phyloP scores from a whole-genome alignment of 2,329 filamentous ascomycete species.

The Aspergillus ochraceoroseus region DNA sequence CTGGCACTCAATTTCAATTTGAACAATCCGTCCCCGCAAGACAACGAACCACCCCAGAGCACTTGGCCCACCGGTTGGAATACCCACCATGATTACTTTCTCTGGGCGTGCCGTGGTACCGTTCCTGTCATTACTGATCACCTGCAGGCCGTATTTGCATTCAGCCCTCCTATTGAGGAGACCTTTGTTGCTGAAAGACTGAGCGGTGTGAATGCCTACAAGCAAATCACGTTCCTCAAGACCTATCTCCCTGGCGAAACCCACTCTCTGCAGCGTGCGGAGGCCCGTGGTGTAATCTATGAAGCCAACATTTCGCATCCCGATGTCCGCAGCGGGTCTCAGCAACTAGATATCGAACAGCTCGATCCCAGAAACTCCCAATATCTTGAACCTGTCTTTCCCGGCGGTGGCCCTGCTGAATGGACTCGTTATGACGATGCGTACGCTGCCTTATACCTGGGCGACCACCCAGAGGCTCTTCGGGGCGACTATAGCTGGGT shows the following conservation, averaged over 20 bases:
- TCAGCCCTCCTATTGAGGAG: constrained; percentile 12
- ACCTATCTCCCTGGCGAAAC: constrained; percentile 17
- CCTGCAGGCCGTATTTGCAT: constrained; percentile 14
- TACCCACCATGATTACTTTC: constrained; percentile 14
- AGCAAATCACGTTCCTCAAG: constrained; percentile 15
- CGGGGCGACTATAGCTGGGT: constrained; percentile 9
- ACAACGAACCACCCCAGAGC: no score
- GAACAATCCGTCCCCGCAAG: no score
- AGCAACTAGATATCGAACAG: constrained; percentile 10
- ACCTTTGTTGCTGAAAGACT: constrained; percentile 14
- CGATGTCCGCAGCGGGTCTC: constrained; percentile 12
- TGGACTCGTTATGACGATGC: constrained; percentile 16
- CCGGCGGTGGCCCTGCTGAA: constrained; percentile 3
- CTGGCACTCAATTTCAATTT: no score
- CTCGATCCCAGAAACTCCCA: constrained; percentile 3
- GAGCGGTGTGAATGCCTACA: constrained; percentile 11
- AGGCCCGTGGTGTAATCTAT: constrained; percentile 13
- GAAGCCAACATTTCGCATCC: constrained; percentile 12
- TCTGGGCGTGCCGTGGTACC: constrained; percentile 18
- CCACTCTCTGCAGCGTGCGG: constrained; percentile 16
- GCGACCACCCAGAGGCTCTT: constrained; percentile 10
- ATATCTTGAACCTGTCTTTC: constrained; percentile 11
- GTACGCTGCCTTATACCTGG: constrained; percentile 15
- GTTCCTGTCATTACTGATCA: constrained; percentile 15
- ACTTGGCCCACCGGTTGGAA: constrained; percentile 11